phyloP scores from a whole-genome alignment of 139 green algal species.

The Chlamydomonas incerta region DNA sequence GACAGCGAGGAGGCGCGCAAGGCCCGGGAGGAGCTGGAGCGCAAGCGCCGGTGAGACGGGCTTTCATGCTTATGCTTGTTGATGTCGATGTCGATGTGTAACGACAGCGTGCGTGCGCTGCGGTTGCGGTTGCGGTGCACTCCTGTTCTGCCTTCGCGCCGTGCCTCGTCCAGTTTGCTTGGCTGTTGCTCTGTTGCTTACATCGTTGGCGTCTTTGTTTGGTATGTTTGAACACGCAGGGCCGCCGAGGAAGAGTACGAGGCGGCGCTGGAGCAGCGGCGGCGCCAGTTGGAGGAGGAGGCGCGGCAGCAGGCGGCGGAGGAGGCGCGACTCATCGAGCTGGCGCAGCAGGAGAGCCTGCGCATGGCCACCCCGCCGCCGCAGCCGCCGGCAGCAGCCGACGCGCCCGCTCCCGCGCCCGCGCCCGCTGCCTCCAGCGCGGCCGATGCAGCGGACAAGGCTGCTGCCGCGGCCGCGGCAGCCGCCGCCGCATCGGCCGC shows the following conservation, averaged over 20 bases:
- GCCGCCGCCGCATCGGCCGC: no score
- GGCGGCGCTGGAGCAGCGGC: constrained; percentile 56
- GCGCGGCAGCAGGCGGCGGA: constrained; percentile 8
- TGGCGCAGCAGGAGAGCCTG: constrained; percentile 23
- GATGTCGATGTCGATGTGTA: no score
- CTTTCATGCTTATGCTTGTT: no score
- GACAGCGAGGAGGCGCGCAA: constrained; percentile 25
- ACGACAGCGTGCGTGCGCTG: no score
- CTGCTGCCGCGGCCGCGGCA: no score
- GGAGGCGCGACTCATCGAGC: constrained; percentile 27
- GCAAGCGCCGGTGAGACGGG: constrained; percentile 21
- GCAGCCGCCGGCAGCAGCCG: not conserved
- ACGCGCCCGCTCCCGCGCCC: not conserved
- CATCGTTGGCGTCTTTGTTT: no score
- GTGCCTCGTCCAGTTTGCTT: no score
- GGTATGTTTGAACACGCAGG: not conserved
- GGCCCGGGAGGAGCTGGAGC: constrained; percentile 25
- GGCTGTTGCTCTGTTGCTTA: no score
- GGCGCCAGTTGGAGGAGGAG: constrained; percentile 55
- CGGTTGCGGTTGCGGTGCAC: no score
- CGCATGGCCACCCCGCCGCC: constrained; percentile 16
- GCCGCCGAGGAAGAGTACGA: constrained; percentile 60
- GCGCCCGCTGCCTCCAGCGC: no score
- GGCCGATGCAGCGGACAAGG: not conserved
- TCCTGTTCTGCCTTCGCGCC: no score